A percentile compares a stretch with the other conserved stretches of the same genome.
phyloP scores from a whole-genome alignment of 2,329 filamentous ascomycete species.

The Apiospora arundinis region DNA sequence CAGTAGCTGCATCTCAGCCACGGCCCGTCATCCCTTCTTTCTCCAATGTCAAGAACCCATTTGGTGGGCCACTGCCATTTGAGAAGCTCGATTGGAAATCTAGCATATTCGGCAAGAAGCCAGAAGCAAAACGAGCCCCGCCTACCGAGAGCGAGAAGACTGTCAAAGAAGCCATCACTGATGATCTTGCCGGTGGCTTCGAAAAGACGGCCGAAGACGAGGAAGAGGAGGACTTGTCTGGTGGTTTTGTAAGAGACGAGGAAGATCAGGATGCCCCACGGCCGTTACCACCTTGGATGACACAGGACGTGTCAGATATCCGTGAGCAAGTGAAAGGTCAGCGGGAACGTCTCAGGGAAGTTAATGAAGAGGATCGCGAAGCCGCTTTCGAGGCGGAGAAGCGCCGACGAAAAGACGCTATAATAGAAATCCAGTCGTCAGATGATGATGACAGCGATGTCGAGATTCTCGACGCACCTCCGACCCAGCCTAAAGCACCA shows the following conservation, averaged over 20 bases:
- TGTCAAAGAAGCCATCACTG: constrained; percentile 27
- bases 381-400: constrained; percentile 62
- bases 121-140: constrained; percentile 25
- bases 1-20: constrained; percentile 31
- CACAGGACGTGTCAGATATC: constrained; percentile 66
- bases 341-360: constrained; percentile 60
- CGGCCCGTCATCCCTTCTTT: constrained; percentile 38
- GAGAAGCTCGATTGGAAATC: constrained; percentile 80
- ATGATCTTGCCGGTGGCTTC: constrained; percentile 48
- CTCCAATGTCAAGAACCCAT: constrained; percentile 65
- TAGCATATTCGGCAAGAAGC: constrained; percentile 58
- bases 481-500: constrained; percentile 36
- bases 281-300: constrained; percentile 81
- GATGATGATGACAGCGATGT: constrained; percentile 65
- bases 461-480: constrained; percentile 60
- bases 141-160: neutral
- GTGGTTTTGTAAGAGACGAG: constrained; percentile 67
- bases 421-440: constrained; percentile 69
- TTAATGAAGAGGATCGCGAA: constrained; percentile 69
- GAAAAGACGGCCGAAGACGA: constrained; percentile 36
- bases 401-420: constrained; percentile 51
- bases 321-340: constrained; percentile 67
- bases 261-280: constrained; percentile 45
- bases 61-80: constrained; percentile 87
- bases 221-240: constrained; percentile 60